Evolutionary conservation across 108 stramenopile genomes (phyloP).

Genomic region (Pseudonitzschia pungens): DNA sequence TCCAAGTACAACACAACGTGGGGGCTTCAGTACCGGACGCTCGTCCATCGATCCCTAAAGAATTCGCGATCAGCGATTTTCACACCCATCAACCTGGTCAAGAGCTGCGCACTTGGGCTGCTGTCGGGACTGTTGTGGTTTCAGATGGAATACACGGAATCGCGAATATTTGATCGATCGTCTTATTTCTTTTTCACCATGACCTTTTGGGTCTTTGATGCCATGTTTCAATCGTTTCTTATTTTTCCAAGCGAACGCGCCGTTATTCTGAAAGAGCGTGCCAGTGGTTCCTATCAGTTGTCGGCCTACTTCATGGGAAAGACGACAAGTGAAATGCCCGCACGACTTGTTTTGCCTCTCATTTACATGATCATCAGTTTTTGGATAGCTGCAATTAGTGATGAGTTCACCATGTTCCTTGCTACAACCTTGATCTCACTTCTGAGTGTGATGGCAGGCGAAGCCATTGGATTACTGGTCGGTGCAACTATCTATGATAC

Average conservation of each 20-base stretch:
- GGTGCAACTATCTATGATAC: slow-evolving; percentile 65
- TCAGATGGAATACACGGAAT: slow-evolving; percentile 57
- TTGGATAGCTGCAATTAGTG: slow-evolving; percentile 64
- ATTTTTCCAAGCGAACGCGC: slow-evolving; percentile 62
- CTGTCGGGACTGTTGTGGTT: slow-evolving; percentile 63
- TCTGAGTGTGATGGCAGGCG: slow-evolving; percentile 65
- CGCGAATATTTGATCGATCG: slow-evolving; percentile 46
- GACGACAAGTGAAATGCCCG: slow-evolving; percentile 63
- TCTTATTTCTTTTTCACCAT: slow-evolving; percentile 74
- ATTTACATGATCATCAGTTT: slow-evolving; percentile 67
- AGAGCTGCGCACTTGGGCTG: slow-evolving; percentile 57
- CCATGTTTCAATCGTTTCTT: slow-evolving; percentile 67
- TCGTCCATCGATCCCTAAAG: slow-evolving; percentile 64
- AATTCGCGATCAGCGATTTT: slow-evolving; percentile 71
- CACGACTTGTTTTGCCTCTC: slow-evolving; percentile 52
- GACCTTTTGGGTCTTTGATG: slow-evolving; percentile 80
- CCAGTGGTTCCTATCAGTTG: slow-evolving; percentile 59
- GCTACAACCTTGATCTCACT: slow-evolving; percentile 45
- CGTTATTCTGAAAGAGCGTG: slow-evolving; percentile 71
- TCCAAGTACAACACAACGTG: slow-evolving; percentile 57
- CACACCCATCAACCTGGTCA: slow-evolving; percentile 66
- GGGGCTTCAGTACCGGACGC: slow-evolving; percentile 53
- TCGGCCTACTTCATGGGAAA: slow-evolving; percentile 79
- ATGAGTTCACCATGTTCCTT: slow-evolving; percentile 51
- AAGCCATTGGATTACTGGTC: slow-evolving; percentile 60